A percentile compares a stretch with the other conserved stretches of the same genome.
phyloP scores from a whole-genome alignment of 2,329 filamentous ascomycete species.

The Colletotrichum acutatum region DNA sequence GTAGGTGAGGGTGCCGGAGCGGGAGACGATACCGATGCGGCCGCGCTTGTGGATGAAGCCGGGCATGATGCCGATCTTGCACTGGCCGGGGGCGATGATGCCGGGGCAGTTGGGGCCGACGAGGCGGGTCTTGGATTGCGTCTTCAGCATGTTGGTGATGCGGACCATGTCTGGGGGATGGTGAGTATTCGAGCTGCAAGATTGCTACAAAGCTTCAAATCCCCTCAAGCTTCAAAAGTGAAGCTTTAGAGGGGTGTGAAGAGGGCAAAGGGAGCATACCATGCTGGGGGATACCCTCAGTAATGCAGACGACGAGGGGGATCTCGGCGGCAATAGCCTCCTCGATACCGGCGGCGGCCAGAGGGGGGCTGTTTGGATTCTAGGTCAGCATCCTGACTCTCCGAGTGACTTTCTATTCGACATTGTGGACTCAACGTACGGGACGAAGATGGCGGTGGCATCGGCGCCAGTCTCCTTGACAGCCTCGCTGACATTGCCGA shows the following conservation, averaged over 20 bases:
- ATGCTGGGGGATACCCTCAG: conserved; percentile 97
- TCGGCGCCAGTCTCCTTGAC: conserved; percentile 91
- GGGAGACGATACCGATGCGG: conserved; percentile 97
- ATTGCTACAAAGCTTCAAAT: conserved; percentile 1
- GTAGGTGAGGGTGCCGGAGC: conserved; percentile 98
- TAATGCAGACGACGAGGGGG: conserved; percentile 95
- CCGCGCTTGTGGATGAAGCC: conserved; percentile 99
- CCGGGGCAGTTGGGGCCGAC: conserved; percentile 98
- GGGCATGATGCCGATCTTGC: conserved; percentile 99
- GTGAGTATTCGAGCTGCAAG: conserved; percentile 18
- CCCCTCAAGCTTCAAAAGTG: not conserved
- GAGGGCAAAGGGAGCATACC: conserved; percentile 65
- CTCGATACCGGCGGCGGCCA: conserved; percentile 95
- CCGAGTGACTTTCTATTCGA: not conserved
- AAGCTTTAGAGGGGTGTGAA: not conserved
- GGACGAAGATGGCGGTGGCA: conserved; percentile 95
- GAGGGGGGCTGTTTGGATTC: conserved; percentile 73
- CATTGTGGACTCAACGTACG: conserved; percentile 76
- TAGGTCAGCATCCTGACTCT: not conserved
- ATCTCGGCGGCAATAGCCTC: conserved; percentile 95
- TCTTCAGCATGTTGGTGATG: conserved; percentile 97
- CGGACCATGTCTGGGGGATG: conserved; percentile 87
- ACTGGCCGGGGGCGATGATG: conserved; percentile 94
- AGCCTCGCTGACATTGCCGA: conserved; percentile 87
- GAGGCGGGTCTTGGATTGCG: conserved; percentile 95